Conservation (phyloP, 2,329 filamentous ascomycete species). For the Orbilia ellipsospora region DNA sequence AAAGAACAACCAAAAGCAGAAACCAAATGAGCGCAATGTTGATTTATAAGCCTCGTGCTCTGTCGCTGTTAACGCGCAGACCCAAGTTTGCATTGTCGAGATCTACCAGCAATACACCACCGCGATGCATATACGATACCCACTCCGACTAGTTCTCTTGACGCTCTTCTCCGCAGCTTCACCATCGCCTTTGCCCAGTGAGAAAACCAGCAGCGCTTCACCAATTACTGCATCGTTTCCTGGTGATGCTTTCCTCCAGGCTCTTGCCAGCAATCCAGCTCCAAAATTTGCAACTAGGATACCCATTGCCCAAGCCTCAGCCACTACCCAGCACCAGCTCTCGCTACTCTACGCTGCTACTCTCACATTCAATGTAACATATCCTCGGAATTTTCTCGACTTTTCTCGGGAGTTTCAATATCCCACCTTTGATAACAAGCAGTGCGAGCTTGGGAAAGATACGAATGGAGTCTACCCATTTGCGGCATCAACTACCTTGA, state of each 20-base stretch:
- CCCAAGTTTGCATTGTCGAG: no score
- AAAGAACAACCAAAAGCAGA: no score
- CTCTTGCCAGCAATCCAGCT: not conserved
- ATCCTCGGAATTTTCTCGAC: not conserved
- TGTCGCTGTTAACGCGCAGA: no score
- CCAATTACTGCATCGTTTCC: not conserved
- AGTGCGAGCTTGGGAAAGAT: slow-evolving; percentile 40
- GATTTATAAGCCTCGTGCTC: no score
- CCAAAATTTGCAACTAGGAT: not conserved
- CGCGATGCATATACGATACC: no score
- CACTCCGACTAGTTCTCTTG: not conserved
- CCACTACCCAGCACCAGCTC: not conserved
- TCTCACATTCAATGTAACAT: not conserved
- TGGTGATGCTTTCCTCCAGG: not conserved
- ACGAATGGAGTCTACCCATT: slow-evolving; percentile 29
- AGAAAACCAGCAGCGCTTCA: not conserved
- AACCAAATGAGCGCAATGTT: no score
- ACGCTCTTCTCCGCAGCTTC: not conserved
- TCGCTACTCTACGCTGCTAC: not conserved
- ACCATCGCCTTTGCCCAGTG: not conserved
- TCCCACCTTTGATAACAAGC: slow-evolving; percentile 23
- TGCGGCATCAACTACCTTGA: slow-evolving; percentile 8
- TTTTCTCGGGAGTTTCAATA: slow-evolving; percentile 20
- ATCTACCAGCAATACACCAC: no score
- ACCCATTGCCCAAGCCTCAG: not conserved